Evolutionary conservation across 2,329 filamentous ascomycete species (phyloP).

Genomic region (Fusarium decemcellulare): DNA sequence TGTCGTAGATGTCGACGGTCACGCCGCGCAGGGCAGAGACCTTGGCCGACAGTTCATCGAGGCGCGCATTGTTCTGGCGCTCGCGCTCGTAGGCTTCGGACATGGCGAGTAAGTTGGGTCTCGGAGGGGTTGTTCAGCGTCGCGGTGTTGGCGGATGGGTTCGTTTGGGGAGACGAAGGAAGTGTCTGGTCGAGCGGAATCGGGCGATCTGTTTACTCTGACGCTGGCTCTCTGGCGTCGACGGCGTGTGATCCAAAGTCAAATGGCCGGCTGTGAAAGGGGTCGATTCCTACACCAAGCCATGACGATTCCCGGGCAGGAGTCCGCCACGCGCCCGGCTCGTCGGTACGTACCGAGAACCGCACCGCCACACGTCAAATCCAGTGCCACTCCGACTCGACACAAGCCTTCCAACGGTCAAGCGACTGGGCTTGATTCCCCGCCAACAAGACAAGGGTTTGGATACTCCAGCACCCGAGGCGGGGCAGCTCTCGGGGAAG

Average conservation of each 20-base stretch:
- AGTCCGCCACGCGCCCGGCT: slow-evolving; percentile 32
- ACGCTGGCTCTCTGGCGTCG: slow-evolving; percentile 5
- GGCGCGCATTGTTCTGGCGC: slow-evolving; percentile 93
- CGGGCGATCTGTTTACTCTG: not conserved
- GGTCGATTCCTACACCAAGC: slow-evolving; percentile 28
- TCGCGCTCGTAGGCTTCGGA: slow-evolving; percentile 85
- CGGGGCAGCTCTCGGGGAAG: slow-evolving; percentile 14
- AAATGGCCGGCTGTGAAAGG: slow-evolving; percentile 33
- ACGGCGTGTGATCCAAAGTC: slow-evolving; percentile 1
- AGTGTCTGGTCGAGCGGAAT: not conserved
- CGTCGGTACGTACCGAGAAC: slow-evolving; percentile 22
- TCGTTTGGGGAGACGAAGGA: not conserved
- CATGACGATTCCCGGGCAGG: slow-evolving; percentile 27
- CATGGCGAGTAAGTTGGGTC: slow-evolving; percentile 60
- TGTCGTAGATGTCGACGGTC: slow-evolving; percentile 98
- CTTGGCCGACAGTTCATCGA: slow-evolving; percentile 91
- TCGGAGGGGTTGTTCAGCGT: not conserved
- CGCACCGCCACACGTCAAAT: slow-evolving; percentile 32
- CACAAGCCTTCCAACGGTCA: not conserved
- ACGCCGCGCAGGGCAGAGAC: slow-evolving; percentile 93
- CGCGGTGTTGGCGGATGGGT: not conserved
- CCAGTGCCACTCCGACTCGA: slow-evolving; percentile 3
- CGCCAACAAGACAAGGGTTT: slow-evolving; percentile 15
- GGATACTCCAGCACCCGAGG: slow-evolving; percentile 11
- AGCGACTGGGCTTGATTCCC: slow-evolving; percentile 13